Evolutionary conservation across 2,329 filamentous ascomycete genomes (phyloP).

Genomic region (Calonectria pseudoreteaudii): DNA sequence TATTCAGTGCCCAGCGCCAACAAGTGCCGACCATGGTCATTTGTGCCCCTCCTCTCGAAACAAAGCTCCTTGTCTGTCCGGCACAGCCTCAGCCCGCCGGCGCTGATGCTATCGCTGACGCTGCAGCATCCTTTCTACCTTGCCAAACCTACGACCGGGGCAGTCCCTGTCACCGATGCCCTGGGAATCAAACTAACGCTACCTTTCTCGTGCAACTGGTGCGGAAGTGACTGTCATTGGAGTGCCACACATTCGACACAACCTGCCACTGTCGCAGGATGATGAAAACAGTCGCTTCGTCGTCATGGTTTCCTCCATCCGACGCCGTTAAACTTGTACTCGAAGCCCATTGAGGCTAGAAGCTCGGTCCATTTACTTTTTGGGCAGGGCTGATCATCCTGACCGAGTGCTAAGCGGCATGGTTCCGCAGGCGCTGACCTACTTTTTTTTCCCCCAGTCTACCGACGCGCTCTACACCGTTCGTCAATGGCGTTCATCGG

Average conservation of each 20-base stretch:
- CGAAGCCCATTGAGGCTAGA: constrained; percentile 29
- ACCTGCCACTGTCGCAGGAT: constrained; percentile 11
- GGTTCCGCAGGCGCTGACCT: constrained; percentile 12
- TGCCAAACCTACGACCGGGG: constrained; percentile 33
- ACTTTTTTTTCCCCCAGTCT: constrained; percentile 3
- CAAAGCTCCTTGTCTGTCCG: constrained; percentile 32
- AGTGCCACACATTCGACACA: background rate
- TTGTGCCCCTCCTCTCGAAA: constrained; percentile 43
- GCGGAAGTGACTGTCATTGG: background rate
- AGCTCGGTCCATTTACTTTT: constrained; percentile 32
- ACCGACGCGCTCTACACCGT: background rate
- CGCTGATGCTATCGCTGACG: constrained; percentile 42
- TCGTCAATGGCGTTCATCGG: constrained; percentile 21
- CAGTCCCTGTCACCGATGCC: constrained; percentile 31
- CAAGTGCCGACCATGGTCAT: constrained; percentile 37
- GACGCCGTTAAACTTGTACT: background rate
- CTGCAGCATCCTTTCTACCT: constrained; percentile 35
- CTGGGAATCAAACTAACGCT: constrained; percentile 1
- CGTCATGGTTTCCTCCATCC: constrained; percentile 17
- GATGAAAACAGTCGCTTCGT: constrained; percentile 23
- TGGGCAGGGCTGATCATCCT: constrained; percentile 26
- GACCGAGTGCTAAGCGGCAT: constrained; percentile 20
- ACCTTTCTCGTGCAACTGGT: constrained; percentile 8
- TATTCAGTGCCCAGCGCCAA: constrained; percentile 25
- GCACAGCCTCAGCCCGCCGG: constrained; percentile 40